phyloP scores from a whole-genome alignment of 768 basidiomycete genomes.

The Mycena metata region DNA sequence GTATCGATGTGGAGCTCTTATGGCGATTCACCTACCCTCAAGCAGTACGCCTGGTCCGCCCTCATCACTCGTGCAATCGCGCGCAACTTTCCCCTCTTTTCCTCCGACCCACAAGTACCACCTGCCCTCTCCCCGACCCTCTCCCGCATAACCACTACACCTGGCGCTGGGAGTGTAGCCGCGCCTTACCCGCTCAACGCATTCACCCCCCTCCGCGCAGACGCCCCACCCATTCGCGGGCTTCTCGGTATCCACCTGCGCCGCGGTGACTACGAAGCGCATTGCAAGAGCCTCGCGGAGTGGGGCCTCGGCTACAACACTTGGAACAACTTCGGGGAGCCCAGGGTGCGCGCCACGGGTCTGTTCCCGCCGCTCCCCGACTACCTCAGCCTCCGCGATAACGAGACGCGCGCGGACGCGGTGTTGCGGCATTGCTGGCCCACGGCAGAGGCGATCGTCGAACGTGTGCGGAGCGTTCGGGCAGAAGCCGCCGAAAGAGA shows the following conservation, averaged over 20 bases:
- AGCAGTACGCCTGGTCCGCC: constrained; percentile 26
- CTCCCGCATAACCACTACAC: not conserved
- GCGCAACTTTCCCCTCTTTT: constrained; percentile 30
- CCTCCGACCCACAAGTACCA: not conserved
- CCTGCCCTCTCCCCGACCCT: not conserved
- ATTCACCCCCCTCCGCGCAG: constrained; percentile 21
- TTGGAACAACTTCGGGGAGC: constrained; percentile 29
- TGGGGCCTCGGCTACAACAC: constrained; percentile 22
- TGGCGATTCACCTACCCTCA: constrained; percentile 25
- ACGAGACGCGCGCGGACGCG: not conserved
- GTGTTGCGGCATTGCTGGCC: constrained; percentile 27
- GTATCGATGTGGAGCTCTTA: constrained; percentile 23
- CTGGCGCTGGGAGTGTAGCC: constrained; percentile 1
- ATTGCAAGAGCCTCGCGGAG: constrained; percentile 28
- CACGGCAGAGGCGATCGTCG: constrained; percentile 1
- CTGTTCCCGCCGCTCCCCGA: constrained; percentile 21
- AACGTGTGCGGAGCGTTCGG: constrained; percentile 4
- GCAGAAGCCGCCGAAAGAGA: not conserved
- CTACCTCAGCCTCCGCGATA: not conserved
- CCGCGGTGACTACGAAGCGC: constrained; percentile 31
- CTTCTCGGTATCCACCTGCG: constrained; percentile 33
- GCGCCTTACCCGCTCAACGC: constrained; percentile 25
- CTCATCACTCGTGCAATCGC: constrained; percentile 32
- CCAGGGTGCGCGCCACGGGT: not conserved
- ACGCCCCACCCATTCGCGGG: constrained; percentile 23